These are phyloP conservation scores for Scheffersomyces quercinus DNA, from an alignment of 1,139 yeast genomes.

Conservation along the genomic window DNA sequence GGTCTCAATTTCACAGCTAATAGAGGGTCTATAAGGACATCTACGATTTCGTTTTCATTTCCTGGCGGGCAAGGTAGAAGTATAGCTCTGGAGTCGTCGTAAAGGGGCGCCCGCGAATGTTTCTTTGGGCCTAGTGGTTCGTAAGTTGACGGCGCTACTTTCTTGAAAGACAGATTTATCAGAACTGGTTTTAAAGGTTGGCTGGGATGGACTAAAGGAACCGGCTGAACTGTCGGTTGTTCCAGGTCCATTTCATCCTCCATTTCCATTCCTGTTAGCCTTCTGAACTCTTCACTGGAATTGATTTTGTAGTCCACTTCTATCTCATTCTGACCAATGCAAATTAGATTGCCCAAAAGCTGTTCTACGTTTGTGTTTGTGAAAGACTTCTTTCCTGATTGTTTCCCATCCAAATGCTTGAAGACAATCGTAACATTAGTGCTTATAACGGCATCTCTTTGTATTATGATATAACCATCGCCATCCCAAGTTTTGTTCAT, in stretches of 20 bases:
- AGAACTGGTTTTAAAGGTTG: neutral
- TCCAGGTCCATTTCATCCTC: slow-evolving; percentile 2
- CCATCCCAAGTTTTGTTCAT: slow-evolving; percentile 96
- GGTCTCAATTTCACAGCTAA: slow-evolving; percentile 61
- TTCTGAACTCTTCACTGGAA: slow-evolving; percentile 42
- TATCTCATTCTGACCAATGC: slow-evolving; percentile 29
- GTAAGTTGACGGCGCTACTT: slow-evolving; percentile 1
- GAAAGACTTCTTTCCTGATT: slow-evolving; percentile 9
- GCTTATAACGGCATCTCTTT: slow-evolving; percentile 1
- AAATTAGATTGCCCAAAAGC: slow-evolving; percentile 14
- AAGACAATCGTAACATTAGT: slow-evolving; percentile 5
- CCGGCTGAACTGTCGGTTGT: neutral
- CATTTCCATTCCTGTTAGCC: slow-evolving; percentile 12
- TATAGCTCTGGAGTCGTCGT: neutral
- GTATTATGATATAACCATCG: slow-evolving; percentile 60
- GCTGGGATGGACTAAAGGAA: neutral
- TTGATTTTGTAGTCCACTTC: slow-evolving; percentile 25
- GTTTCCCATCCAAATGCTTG: slow-evolving; percentile 13
- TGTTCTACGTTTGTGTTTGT: slow-evolving; percentile 5
- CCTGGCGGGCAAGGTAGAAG: slow-evolving; percentile 6
- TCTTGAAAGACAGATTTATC: slow-evolving; percentile 1
- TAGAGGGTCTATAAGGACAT: slow-evolving; percentile 71
- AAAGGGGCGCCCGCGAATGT: neutral
- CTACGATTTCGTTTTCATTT: slow-evolving; percentile 24
- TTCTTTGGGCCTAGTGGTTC: neutral